These are phyloP conservation scores for Lentinula detonsa DNA, from an alignment of 768 basidiomycete genomes.

Conservation along the genomic window DNA sequence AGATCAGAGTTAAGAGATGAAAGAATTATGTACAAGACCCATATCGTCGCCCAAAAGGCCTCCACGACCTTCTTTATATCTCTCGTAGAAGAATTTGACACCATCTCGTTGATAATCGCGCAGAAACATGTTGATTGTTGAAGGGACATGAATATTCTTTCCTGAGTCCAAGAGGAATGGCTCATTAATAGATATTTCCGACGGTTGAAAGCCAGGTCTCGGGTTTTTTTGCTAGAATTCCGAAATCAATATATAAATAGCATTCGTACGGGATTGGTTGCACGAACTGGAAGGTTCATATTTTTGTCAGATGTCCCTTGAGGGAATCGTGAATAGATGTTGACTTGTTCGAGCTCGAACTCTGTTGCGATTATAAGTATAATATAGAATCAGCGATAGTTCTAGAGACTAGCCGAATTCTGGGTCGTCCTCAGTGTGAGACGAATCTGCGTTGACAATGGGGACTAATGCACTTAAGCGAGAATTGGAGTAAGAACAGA, in stretches of 20 bases:
- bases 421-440: background rate
- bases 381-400: no score
- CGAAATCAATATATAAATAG: background rate
- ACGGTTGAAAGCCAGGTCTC: slow-evolving; percentile 46
- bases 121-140: slow-evolving; percentile 77
- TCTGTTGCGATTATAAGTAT: background rate
- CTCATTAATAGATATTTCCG: slow-evolving; percentile 34
- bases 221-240: slow-evolving; percentile 30
- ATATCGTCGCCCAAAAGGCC: slow-evolving; percentile 94
- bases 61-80: slow-evolving; percentile 63
- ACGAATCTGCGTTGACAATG: background rate
- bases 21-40: slow-evolving; percentile 55
- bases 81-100: slow-evolving; percentile 70
- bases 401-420: background rate
- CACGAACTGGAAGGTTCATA: background rate
- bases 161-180: slow-evolving; percentile 47
- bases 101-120: slow-evolving; percentile 90
- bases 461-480: background rate
- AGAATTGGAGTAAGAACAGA: no score
- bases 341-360: background rate
- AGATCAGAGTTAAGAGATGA: background rate
- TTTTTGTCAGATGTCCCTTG: background rate
- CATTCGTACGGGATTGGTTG: background rate
- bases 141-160: slow-evolving; percentile 48
- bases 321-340: background rate